phyloP scores from a whole-genome alignment of 208 protist species.

The Crithidia bombi region DNA sequence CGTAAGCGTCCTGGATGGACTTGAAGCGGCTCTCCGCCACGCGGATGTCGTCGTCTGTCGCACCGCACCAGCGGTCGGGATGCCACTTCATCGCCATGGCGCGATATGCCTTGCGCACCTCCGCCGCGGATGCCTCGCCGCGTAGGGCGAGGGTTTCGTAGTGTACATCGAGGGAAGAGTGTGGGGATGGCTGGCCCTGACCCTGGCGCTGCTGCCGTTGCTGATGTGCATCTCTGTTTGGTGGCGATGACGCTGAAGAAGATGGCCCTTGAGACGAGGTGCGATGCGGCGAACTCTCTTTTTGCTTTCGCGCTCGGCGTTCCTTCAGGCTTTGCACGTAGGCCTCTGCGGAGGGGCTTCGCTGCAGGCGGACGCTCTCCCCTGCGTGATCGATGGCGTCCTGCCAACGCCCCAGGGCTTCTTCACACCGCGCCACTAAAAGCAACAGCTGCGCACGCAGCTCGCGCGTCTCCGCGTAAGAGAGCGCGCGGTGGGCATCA shows the following conservation, averaged over 20 bases:
- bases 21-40: conserved; percentile 70
- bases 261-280: not conserved
- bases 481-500: conserved; percentile 50
- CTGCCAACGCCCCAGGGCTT: conserved; percentile 54
- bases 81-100: conserved; percentile 79
- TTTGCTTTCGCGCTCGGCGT: conserved; percentile 25
- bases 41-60: conserved; percentile 30
- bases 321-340: conserved; percentile 28
- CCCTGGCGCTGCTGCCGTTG: conserved; percentile 16
- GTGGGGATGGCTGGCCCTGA: not conserved
- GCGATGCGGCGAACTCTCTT: not conserved
- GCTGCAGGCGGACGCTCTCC: conserved; percentile 35
- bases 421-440: conserved; percentile 56
- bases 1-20: conserved; percentile 65
- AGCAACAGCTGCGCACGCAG: conserved; percentile 42
- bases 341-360: conserved; percentile 12
- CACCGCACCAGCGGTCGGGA: conserved; percentile 72
- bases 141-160: conserved; percentile 25
- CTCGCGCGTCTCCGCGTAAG: conserved; percentile 25
- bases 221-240: not conserved
- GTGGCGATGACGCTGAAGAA: not conserved
- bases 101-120: conserved; percentile 46
- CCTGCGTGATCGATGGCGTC: conserved; percentile 55
- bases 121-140: conserved; percentile 6
- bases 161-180: conserved; percentile 13